Percentiles rank a stretch among this genome's conserved stretches.
Evolutionary conservation across 2,329 filamentous ascomycete species (phyloP).

Genomic region (Xylariaceae sp.): DNA sequence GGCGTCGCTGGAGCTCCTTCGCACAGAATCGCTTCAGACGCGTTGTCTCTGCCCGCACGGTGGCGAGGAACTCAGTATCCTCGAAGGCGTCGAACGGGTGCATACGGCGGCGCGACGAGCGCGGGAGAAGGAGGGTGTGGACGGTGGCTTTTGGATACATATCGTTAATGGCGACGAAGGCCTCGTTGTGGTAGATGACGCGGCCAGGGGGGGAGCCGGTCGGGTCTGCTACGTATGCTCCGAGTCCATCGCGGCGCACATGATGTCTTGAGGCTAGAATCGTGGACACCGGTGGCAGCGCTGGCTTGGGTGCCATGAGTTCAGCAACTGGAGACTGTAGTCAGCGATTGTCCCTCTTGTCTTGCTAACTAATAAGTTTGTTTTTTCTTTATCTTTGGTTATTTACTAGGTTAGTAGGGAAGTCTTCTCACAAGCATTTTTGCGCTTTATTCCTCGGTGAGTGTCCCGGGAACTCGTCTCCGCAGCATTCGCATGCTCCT

Average conservation of each 20-base stretch:
- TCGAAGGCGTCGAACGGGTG: constrained; percentile 77
- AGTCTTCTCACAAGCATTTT: neutral
- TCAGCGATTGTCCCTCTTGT: neutral
- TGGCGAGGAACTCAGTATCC: constrained; percentile 60
- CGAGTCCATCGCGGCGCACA: constrained; percentile 56
- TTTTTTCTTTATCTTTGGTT: neutral
- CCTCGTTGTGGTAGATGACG: constrained; percentile 60
- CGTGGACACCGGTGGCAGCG: constrained; percentile 28
- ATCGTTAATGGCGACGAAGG: constrained; percentile 75
- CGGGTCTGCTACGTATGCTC: constrained; percentile 60
- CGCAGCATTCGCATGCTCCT: neutral
- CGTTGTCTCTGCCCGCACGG: constrained; percentile 55
- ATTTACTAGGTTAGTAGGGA: too few relatives aligned
- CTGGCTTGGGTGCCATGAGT: constrained; percentile 48
- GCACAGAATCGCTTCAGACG: constrained; percentile 62
- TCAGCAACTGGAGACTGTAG: constrained; percentile 38
- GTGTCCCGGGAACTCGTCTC: neutral
- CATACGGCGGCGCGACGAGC: constrained; percentile 51
- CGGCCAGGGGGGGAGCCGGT: constrained; percentile 50
- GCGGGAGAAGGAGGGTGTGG: constrained; percentile 83
- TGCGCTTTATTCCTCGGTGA: neutral
- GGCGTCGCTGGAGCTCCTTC: constrained; percentile 64
- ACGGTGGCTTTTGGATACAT: constrained; percentile 78
- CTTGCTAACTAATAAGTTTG: neutral
- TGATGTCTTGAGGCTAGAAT: constrained; percentile 32